A percentile compares a stretch with the other conserved stretches of the same genome.
Conservation (phyloP, 169 alveolate genomes). For the Plasmodium coatneyi region DNA sequence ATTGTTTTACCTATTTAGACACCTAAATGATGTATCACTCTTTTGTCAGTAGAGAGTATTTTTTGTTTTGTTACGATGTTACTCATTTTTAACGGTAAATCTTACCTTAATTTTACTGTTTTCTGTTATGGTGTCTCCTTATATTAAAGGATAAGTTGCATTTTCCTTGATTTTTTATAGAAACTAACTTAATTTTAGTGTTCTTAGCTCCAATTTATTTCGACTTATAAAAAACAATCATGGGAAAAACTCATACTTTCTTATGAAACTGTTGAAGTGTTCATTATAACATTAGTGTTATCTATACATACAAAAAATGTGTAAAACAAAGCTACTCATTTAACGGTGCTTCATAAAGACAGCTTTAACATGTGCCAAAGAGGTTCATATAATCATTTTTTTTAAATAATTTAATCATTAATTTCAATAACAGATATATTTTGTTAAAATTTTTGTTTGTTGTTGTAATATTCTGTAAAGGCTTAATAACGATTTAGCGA, state of each 20-base stretch:
- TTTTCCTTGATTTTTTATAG: too few relatives aligned
- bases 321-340: background rate
- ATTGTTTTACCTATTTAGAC: background rate
- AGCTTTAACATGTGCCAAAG: background rate
- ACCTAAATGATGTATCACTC: background rate
- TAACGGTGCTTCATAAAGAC: background rate
- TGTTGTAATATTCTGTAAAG: background rate
- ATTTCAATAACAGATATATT: background rate
- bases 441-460: background rate
- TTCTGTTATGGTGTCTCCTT: background rate
- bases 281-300: background rate
- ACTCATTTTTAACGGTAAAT: background rate
- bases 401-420: background rate
- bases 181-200: background rate
- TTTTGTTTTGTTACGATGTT: background rate
- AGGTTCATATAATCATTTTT: background rate
- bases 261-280: background rate
- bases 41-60: background rate
- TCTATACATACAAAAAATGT: background rate
- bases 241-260: background rate
- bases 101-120: background rate
- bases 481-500: background rate
- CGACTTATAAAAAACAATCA: background rate
- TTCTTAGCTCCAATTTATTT: background rate
- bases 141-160: too few relatives aligned